Percentiles rank a stretch among this genome's conserved stretches.
Conservation (phyloP, 2,329 filamentous ascomycete species). For the Claviceps sp. region DNA sequence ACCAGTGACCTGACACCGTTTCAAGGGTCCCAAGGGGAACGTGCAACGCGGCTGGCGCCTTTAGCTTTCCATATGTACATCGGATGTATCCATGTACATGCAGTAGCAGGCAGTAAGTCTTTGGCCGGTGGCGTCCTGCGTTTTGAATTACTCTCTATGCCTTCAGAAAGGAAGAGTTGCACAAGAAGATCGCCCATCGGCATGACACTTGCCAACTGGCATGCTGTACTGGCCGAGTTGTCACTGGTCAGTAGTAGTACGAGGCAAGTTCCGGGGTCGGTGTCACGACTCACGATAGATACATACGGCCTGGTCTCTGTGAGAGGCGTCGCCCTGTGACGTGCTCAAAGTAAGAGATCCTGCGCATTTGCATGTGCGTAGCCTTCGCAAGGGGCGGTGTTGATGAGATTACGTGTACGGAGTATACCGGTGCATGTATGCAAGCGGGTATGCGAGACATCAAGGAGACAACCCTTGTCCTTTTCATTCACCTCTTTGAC, state of each 20-base stretch:
- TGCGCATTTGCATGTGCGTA: not conserved
- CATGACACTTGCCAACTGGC: too few relatives aligned
- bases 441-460: not conserved
- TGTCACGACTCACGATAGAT: not conserved
- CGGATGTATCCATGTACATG: too few relatives aligned
- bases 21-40: not conserved
- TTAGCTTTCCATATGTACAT: not conserved
- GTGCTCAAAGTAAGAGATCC: not conserved
- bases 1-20: not conserved
- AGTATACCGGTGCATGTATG: not conserved
- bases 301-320: not conserved
- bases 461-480: too few relatives aligned
- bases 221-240: too few relatives aligned
- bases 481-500: too few relatives aligned
- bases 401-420: not conserved
- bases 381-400: not conserved
- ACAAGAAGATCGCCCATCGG: too few relatives aligned
- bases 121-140: too few relatives aligned
- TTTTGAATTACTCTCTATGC: too few relatives aligned
- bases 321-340: not conserved
- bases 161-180: too few relatives aligned
- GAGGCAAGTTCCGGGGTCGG: too few relatives aligned
- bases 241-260: too few relatives aligned
- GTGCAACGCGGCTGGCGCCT: not conserved
- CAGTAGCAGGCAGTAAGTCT: too few relatives aligned